Base-by-base conservation (phyloP, 768 basidiomycete genomes). In the Cystofilobasidium macerans region DNA sequence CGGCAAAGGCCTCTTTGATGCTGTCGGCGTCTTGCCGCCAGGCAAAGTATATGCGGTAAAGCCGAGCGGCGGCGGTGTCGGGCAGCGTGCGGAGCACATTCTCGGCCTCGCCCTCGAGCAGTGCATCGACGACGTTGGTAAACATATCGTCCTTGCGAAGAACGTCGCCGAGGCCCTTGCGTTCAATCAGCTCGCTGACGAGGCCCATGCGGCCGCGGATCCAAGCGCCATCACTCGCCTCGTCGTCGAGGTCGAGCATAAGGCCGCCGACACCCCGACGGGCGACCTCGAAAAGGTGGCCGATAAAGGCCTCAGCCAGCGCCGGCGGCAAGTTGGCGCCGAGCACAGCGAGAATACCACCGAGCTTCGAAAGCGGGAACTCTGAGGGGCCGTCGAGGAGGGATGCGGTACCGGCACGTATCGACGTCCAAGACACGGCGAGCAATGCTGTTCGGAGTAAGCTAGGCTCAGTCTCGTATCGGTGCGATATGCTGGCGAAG, bases 61-160 rank as follows among this genome's bases (percentile, higher is more conserved):
- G 59, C 0, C 60, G 48, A 32, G 65, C 58, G 13, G 48, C 36
- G 8, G 54, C 22, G 20, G 60, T 20, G 30, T 59, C 42, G 33
- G 65, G 60, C 13, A 61, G 58, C 18, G 53, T 33, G 1, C 11
- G 14, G 24, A 67, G 53, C 11, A 67, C 28, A 38, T 38, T 53
- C 28, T 36, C 43, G 13, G 65, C 24, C 48, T 67, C 58, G 30
- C 45, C 54, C 47, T 59, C 48, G 53, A 67, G 53, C 6, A 67
- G 28, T 2, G 60, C 48, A 60, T 57, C 54, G 30, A 67, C 36
- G 13, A 47, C 65, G 26, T 36, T 28, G 1, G 60, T 51, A 13
- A 67, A 67, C 18, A 62, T 53, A 18, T 60, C 65, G n/a, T 67
- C 65, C 30, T 67, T 35, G 13, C 64, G 36, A 28, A 67, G 35